A percentile compares a stretch with the other conserved stretches of the same genome.
Conservation (phyloP, 352 stramenopile genomes). For the Globisporangium nodosum region DNA sequence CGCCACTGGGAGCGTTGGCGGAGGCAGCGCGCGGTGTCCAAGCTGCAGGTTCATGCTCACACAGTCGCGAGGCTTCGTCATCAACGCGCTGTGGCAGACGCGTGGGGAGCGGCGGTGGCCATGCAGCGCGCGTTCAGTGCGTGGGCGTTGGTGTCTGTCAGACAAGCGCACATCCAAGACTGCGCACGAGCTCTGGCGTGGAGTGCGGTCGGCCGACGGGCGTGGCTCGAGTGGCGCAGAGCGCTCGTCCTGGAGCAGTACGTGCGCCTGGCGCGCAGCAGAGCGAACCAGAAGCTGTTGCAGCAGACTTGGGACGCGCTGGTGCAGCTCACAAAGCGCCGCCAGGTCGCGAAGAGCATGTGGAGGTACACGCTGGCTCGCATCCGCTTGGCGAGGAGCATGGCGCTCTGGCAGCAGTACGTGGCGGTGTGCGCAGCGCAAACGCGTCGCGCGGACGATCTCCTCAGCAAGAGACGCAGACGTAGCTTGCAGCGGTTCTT, state of each 20-base stretch:
- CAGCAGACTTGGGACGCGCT: constrained; percentile 7
- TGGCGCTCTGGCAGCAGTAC: constrained; percentile 8
- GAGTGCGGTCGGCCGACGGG: constrained; percentile 1
- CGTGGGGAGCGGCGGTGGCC: background rate
- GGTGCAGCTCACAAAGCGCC: constrained; percentile 17
- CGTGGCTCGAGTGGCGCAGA: constrained; percentile 5
- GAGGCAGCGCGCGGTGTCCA: background rate
- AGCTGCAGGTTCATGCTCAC: background rate
- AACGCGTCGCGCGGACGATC: background rate
- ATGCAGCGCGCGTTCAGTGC: background rate
- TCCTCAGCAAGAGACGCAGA: background rate
- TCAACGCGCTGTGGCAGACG: background rate
- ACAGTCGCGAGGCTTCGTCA: background rate
- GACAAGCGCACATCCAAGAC: background rate
- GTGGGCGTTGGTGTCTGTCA: background rate
- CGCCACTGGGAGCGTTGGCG: background rate
- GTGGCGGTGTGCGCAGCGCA: background rate
- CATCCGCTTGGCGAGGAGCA: constrained; percentile 2
- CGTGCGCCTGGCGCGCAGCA: background rate
- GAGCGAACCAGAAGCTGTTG: background rate
- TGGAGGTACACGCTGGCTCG: constrained; percentile 14
- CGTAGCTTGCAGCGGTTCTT: background rate
- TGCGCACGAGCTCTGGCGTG: background rate
- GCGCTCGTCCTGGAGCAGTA: constrained; percentile 4
- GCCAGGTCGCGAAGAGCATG: constrained; percentile 16